phyloP scores from a whole-genome alignment of 495 filamentous ascomycete species.

The Glonium stellatum region DNA sequence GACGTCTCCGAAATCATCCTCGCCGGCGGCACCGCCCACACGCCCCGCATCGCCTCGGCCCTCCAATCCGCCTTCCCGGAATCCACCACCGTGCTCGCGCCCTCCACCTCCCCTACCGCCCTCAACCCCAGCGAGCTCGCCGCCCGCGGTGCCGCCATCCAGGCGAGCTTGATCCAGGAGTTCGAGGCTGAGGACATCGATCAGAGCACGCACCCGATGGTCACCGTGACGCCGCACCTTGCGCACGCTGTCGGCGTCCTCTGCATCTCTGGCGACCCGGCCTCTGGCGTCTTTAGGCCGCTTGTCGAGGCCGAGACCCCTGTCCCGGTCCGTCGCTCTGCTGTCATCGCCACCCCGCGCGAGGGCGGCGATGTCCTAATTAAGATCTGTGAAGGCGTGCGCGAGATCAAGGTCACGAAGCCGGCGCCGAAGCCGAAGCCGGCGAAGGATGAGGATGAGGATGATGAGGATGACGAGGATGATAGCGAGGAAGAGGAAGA shows the following conservation, averaged over 20 bases:
- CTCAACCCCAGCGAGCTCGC: constrained; percentile 90
- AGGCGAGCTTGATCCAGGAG: constrained; percentile 85
- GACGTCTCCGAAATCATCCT: constrained; percentile 95
- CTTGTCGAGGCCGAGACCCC: constrained; percentile 81
- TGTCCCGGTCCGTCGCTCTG: constrained; percentile 76
- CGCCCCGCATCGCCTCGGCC: constrained; percentile 78
- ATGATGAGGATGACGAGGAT: constrained; percentile 60
- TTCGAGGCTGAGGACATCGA: constrained; percentile 91
- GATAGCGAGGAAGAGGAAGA: constrained; percentile 77
- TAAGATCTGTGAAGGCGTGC: constrained; percentile 74
- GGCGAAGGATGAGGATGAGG: constrained; percentile 48
- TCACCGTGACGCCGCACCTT: constrained; percentile 88
- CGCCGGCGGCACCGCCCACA: constrained; percentile 87
- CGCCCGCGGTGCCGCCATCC: constrained; percentile 86
- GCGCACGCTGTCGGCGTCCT: constrained; percentile 82
- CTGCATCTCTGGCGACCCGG: constrained; percentile 54
- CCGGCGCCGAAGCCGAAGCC: constrained; percentile 64
- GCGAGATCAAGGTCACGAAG: constrained; percentile 85
- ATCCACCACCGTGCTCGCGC: constrained; percentile 71
- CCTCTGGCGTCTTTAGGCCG: constrained; percentile 61
- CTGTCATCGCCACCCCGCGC: constrained; percentile 64
- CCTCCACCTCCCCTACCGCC: constrained; percentile 64
- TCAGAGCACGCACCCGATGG: constrained; percentile 89
- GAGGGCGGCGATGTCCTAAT: constrained; percentile 80
- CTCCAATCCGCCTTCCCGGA: constrained; percentile 71